Percentiles rank a stretch among this genome's conserved stretches.
These are phyloP conservation scores for Hyaloscypha finlandica DNA, from an alignment of 495 filamentous ascomycete species.

Conservation along the genomic window DNA sequence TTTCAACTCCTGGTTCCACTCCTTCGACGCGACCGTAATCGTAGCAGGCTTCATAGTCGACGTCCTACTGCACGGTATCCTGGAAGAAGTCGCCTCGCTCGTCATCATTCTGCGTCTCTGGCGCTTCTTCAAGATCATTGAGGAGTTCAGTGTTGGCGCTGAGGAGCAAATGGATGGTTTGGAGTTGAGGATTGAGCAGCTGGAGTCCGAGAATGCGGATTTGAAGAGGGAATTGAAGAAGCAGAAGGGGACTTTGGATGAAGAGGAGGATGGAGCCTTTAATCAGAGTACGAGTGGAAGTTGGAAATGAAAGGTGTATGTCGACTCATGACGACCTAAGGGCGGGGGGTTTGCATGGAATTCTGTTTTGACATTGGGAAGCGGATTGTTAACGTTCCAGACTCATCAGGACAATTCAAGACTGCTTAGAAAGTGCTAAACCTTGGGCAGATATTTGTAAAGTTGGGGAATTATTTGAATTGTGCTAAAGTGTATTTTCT, in stretches of 20 bases:
- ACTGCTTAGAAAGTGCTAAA: neutral
- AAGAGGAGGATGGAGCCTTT: slow-evolving; percentile 23
- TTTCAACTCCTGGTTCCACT: slow-evolving; percentile 62
- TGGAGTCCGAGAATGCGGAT: slow-evolving; percentile 49
- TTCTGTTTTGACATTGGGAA: neutral
- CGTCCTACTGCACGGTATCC: slow-evolving; percentile 54
- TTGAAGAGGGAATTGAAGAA: slow-evolving; percentile 41
- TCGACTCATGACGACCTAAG: neutral
- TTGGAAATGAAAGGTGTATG: slow-evolving; percentile 4
- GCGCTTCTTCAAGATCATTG: slow-evolving; percentile 69
- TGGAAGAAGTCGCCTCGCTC: slow-evolving; percentile 62
- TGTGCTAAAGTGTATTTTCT: slow-evolving; percentile 15
- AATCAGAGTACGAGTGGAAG: neutral
- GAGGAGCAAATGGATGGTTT: slow-evolving; percentile 54
- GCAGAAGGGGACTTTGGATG: slow-evolving; percentile 30
- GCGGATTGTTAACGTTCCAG: neutral
- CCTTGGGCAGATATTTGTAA: no score
- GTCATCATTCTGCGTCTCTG: slow-evolving; percentile 65
- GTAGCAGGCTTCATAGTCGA: slow-evolving; percentile 61
- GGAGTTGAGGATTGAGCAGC: slow-evolving; percentile 40
- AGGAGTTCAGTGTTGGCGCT: slow-evolving; percentile 61
- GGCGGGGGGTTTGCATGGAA: neutral
- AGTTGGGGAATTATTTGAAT: no score
- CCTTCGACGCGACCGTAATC: slow-evolving; percentile 65
- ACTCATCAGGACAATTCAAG: neutral